Evolutionary conservation across 2,329 filamentous ascomycete genomes (phyloP).

Genomic region (Penicillium sp.): DNA sequence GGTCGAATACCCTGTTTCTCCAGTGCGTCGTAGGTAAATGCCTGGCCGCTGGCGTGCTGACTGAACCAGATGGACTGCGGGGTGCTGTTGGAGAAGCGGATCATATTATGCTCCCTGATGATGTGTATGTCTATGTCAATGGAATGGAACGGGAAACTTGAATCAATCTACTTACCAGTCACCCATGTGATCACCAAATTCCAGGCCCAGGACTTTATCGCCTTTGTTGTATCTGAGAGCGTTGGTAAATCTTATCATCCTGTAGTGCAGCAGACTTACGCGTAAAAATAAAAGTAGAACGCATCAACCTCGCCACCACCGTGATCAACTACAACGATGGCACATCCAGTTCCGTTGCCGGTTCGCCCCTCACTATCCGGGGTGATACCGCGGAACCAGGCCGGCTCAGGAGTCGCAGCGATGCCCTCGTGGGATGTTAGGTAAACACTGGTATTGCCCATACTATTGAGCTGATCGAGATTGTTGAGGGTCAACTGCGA

Average conservation of each 20-base stretch:
- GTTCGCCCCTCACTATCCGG: conserved; percentile 55
- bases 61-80: conserved; percentile 61
- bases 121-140: neutral
- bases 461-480: conserved; percentile 47
- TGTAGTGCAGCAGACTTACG: conserved; percentile 32
- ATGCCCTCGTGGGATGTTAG: conserved; percentile 52
- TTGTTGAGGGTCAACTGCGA: conserved; percentile 48
- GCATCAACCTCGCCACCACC: conserved; percentile 54
- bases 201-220: conserved; percentile 48
- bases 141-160: neutral
- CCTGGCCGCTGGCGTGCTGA: conserved; percentile 62
- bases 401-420: conserved; percentile 39
- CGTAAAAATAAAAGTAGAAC: conserved; percentile 64
- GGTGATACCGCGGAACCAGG: conserved; percentile 53
- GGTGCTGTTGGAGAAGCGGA: conserved; percentile 58
- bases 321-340: conserved; percentile 59
- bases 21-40: conserved; percentile 57
- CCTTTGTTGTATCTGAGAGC: conserved; percentile 51
- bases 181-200: conserved; percentile 62
- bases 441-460: conserved; percentile 48
- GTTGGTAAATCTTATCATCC: neutral
- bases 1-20: conserved; percentile 56
- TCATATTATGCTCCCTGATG: conserved; percentile 62
- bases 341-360: conserved; percentile 48
- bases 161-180: conserved; percentile 50